Base-by-base conservation (phyloP, 495 filamentous ascomycete species). In the Aspergillus nanangensis region DNA sequence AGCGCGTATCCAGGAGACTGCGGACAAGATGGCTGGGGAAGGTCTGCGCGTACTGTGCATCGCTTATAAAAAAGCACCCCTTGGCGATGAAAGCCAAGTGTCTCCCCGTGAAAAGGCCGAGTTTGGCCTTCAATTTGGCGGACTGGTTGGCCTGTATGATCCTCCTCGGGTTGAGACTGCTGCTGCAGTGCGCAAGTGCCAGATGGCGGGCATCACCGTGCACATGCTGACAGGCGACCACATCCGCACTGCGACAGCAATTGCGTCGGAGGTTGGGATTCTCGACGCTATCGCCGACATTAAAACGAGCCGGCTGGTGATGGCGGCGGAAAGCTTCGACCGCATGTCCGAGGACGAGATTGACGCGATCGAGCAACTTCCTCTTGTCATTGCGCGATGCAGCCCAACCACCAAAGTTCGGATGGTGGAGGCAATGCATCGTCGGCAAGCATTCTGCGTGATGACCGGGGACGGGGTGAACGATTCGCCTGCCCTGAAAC, bases 391-490 rank as follows among this genome's bases (percentile, higher is more conserved):
- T 41, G 83, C 83, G 25, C 78, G 83, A 8, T 87, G 83, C 47
- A 74, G 79, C n/a, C 83, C 83, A 2, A 65, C 71, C 14, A 87
- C 83, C 3, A 87, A 87, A 55, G 81, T 81, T 5, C 72, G 83
- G 13, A 86, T 87, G 83, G 80, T 87, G 33, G 81, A 80, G 13
- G 80, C 83, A 5, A 72, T 86, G 34, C 83, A 87, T 61, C 75
- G 83, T 4, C 76, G 83, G 8, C 69, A 72, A 8, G 69, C 63
- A n/a, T 85, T 81, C 48, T 81, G 76, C 19, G 83, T 82, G 10
- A 87, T 87, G 82, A 87, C 81, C 14, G 84, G 88, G 11, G 88
- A 94, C 56, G 88, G 88, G 4, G 88, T 94, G 38, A 94, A 94
- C 53, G 88, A 94, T 50, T 86, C 87, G 1, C 88, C 88, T 0